Evolutionary conservation across 495 filamentous ascomycete genomes (phyloP), one percentile per base, ranked within the genome.

Genomic region (Hypomontagnella monticulosa): DNA sequence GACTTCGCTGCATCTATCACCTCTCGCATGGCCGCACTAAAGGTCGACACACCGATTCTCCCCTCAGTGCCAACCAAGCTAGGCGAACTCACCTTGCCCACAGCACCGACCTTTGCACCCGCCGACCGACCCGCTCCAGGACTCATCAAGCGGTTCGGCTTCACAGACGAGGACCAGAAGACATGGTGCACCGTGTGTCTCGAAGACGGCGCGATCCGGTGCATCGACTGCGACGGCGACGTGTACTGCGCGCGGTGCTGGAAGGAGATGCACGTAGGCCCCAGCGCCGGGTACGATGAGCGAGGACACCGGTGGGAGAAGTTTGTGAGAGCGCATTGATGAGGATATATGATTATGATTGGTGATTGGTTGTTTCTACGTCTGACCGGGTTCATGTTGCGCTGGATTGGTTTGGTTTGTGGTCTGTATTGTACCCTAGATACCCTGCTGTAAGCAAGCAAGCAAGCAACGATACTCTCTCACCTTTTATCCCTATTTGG

Each of bases 171-270:
- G 15, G 87, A 91, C 61, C 80, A 87, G 55, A 85, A 85, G 44
- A 84, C 77, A 18, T 91, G 89, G 88, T 92, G 89, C 70, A 79
- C 83, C 11, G 89, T 91, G 43, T 92, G 89, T 66, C 85, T 85
- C 30, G 86, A 87, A 34, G 87, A 91, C 63, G 88, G 87, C 3
- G 81, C 81, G 3, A 75, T 91, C 9, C 71, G 74, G 49, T 92
- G 89, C 68, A 50, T 81, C 2, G 88, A 85, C 9, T 91, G 89
- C 67, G 87, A 87, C 57, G 80, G 79, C 6, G 87, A 91, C 57
- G 70, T 87, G 14, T 92, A 89, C 67, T 92, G 89, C 72, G 78
- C 75, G 8, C 70, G 80, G 4, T 91, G 89, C 75, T 92, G 88
- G 88, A 78, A 75, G 46, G 89, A 90, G 66, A 88, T 89, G 70